These are phyloP conservation scores for Gynandropsis gynandra DNA, from an alignment of 345 rosid genomes.

Conservation along the genomic window DNA sequence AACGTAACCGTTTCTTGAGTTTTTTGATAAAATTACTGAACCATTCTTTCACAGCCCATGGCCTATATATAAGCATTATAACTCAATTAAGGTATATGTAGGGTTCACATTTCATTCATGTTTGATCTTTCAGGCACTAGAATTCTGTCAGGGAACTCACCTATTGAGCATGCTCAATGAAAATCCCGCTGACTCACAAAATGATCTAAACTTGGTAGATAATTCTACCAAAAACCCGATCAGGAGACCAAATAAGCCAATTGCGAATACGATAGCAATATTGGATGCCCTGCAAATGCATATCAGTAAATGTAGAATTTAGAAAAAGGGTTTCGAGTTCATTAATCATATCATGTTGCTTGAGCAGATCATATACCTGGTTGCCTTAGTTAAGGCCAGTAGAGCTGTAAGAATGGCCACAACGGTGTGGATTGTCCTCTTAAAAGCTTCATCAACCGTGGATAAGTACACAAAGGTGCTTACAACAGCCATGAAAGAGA, in stretches of 20 bases:
- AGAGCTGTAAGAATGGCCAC: slow-evolving; percentile 88
- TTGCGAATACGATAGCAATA: slow-evolving; percentile 74
- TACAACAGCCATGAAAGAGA: slow-evolving; percentile 95
- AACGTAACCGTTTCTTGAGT: slow-evolving; percentile 50
- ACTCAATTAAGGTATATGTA: background rate
- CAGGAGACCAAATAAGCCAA: slow-evolving; percentile 70
- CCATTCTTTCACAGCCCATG: slow-evolving; percentile 44
- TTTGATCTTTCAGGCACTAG: slow-evolving; percentile 5
- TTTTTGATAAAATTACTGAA: slow-evolving; percentile 45
- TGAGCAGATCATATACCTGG: slow-evolving; percentile 47
- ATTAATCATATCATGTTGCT: slow-evolving; percentile 17
- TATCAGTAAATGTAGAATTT: background rate
- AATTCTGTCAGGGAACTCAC: slow-evolving; percentile 31
- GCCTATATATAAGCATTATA: slow-evolving; percentile 28
- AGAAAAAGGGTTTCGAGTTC: slow-evolving; percentile 9
- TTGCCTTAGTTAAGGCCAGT: slow-evolving; percentile 87
- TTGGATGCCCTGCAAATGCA: slow-evolving; percentile 58
- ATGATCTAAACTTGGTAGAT: slow-evolving; percentile 47
- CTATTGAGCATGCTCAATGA: slow-evolving; percentile 43
- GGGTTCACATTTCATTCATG: background rate
- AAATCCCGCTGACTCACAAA: slow-evolving; percentile 38
- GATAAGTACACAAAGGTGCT: slow-evolving; percentile 80
- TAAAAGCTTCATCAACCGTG: slow-evolving; percentile 57
- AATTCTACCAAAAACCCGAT: slow-evolving; percentile 72
- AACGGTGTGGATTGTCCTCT: slow-evolving; percentile 72